phyloP scores from a whole-genome alignment of 345 rosid species.

The Pugionium cornutum region DNA sequence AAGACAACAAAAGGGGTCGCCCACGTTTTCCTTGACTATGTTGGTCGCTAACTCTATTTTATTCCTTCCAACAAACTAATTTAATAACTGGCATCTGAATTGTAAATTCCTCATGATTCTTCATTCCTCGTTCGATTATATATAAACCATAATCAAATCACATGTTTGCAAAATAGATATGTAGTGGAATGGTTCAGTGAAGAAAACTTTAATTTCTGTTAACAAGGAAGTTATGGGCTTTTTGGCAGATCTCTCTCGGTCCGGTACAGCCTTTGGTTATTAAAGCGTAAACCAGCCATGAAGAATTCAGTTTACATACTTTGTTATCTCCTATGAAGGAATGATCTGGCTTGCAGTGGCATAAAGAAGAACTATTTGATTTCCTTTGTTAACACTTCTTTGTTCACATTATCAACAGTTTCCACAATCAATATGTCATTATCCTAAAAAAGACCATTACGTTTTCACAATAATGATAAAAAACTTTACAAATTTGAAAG shows the following conservation, averaged over 20 bases:
- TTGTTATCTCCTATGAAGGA: too few relatives aligned
- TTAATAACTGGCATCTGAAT: neutral
- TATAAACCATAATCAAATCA: neutral
- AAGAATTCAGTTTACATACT: too few relatives aligned
- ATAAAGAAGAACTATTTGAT: too few relatives aligned
- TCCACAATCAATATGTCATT: neutral
- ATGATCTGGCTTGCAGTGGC: too few relatives aligned
- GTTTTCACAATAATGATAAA: neutral
- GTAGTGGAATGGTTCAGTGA: neutral
- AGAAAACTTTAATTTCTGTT: too few relatives aligned
- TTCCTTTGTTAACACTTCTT: too few relatives aligned
- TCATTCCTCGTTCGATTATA: neutral
- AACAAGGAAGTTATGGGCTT: too few relatives aligned
- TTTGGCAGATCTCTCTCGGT: too few relatives aligned
- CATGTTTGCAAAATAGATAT: neutral
- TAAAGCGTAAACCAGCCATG: too few relatives aligned
- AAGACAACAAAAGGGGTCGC: constrained; percentile 10
- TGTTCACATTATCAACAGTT: neutral
- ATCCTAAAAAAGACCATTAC: neutral
- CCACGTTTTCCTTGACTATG: constrained; percentile 18
- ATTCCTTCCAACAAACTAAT: neutral
- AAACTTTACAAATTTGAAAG: constrained; percentile 20
- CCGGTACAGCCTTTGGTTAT: too few relatives aligned
- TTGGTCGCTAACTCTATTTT: neutral
- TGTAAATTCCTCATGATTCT: neutral